Evolutionary conservation across 768 basidiomycete species (phyloP).

Genomic region (Boletus fagicola): DNA sequence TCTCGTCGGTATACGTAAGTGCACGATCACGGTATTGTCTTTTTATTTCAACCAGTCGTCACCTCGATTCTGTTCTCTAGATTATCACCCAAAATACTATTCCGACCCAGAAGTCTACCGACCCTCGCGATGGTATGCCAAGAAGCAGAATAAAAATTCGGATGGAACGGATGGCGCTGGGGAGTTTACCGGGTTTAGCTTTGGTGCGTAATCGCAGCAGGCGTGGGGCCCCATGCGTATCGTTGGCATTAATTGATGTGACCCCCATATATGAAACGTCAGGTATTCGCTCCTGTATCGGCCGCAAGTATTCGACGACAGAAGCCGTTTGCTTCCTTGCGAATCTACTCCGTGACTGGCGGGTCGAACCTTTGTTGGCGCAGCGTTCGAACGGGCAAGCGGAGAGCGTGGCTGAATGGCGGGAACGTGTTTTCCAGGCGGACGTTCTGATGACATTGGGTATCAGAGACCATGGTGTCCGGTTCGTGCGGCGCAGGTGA

Average conservation of each 20-base stretch:
- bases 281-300: constrained; percentile 53
- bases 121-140: constrained; percentile 40
- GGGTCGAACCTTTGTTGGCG: constrained; percentile 41
- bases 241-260: neutral
- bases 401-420: constrained; percentile 19
- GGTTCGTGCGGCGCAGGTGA: constrained; percentile 9
- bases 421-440: constrained; percentile 13
- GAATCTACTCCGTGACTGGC: constrained; percentile 50
- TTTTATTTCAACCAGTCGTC: neutral
- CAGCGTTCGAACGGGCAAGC: neutral
- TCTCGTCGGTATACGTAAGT: constrained; percentile 31
- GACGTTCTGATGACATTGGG: constrained; percentile 15
- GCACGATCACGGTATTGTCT: neutral
- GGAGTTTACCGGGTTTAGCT: constrained; percentile 18
- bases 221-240: too few relatives aligned
- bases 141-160: neutral
- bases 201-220: constrained; percentile 8
- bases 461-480: constrained; percentile 12
- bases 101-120: constrained; percentile 35
- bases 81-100: constrained; percentile 35
- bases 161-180: neutral
- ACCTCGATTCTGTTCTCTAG: constrained; percentile 18
- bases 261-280: neutral
- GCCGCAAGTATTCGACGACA: constrained; percentile 50
- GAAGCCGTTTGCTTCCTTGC: constrained; percentile 56